phyloP scores from a whole-genome alignment of 306 rosid species.

The Dicorynia guianensis region DNA sequence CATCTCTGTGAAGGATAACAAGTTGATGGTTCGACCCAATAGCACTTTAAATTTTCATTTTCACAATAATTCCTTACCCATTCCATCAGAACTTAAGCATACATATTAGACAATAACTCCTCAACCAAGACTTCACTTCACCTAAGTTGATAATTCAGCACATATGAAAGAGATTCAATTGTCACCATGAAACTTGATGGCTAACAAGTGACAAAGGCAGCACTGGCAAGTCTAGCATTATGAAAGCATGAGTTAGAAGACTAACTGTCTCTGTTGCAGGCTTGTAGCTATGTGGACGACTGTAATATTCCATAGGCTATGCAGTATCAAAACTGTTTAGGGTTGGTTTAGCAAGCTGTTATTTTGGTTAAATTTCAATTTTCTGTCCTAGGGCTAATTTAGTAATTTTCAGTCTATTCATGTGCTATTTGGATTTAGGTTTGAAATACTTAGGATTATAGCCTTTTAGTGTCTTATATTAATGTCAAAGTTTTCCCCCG shows the following conservation, averaged over 20 bases:
- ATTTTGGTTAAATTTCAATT: not conserved
- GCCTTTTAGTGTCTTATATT: not conserved
- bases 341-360: slow-evolving; percentile 4
- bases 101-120: not conserved
- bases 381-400: not conserved
- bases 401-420: not conserved
- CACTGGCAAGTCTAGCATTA: slow-evolving; percentile 21
- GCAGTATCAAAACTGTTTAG: not conserved
- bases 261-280: too few relatives aligned
- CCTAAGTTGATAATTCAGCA: slow-evolving; percentile 23
- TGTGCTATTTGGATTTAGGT: too few relatives aligned
- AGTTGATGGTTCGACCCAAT: slow-evolving; percentile 1
- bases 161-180: slow-evolving; percentile 8
- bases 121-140: slow-evolving; percentile 26
- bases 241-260: slow-evolving; percentile 4
- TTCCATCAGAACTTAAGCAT: slow-evolving; percentile 18
- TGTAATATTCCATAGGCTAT: too few relatives aligned
- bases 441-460: too few relatives aligned
- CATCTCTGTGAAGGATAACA: not conserved
- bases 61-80: not conserved
- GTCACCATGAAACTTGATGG: slow-evolving; percentile 26
- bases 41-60: slow-evolving; percentile 9
- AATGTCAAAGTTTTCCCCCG: not conserved
- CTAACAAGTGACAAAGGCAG: slow-evolving; percentile 3
- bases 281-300: too few relatives aligned